These are phyloP conservation scores for Leptographium procerum DNA, from an alignment of 2,329 filamentous ascomycete genomes.

Conservation along the genomic window DNA sequence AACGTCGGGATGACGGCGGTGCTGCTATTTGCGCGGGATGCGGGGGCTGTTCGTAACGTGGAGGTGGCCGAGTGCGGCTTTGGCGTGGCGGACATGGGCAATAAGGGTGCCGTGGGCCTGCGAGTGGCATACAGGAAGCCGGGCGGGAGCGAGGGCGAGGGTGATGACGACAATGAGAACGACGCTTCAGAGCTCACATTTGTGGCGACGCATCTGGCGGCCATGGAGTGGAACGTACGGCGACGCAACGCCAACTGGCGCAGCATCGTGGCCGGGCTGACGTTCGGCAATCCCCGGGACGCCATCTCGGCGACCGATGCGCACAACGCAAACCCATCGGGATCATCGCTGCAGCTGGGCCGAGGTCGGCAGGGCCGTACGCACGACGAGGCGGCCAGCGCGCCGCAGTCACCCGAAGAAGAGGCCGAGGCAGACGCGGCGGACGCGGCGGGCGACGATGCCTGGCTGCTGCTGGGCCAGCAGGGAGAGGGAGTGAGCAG, in stretches of 20 bases:
- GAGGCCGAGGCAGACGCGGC: slow-evolving; percentile 21
- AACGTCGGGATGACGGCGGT: slow-evolving; percentile 86
- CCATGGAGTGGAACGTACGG: slow-evolving; percentile 69
- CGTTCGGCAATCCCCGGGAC: slow-evolving; percentile 52
- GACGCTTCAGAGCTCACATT: slow-evolving; percentile 57
- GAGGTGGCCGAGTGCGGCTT: slow-evolving; percentile 75
- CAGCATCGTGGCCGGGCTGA: slow-evolving; percentile 65
- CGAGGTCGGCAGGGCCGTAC: slow-evolving; percentile 7
- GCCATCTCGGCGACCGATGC: slow-evolving; percentile 14
- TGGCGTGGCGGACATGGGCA: slow-evolving; percentile 79
- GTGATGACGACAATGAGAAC: slow-evolving; percentile 12
- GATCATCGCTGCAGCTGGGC: background rate
- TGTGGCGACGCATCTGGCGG: slow-evolving; percentile 76
- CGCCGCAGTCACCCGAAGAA: slow-evolving; percentile 18
- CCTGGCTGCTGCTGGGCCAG: slow-evolving; percentile 19
- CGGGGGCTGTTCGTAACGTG: slow-evolving; percentile 49
- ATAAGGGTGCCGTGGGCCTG: slow-evolving; percentile 84
- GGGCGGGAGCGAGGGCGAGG: slow-evolving; percentile 17
- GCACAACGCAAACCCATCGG: background rate
- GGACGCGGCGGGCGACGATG: slow-evolving; percentile 16
- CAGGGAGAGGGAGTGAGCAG: background rate
- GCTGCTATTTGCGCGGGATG: slow-evolving; percentile 67
- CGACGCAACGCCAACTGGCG: slow-evolving; percentile 82
- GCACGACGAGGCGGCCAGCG: slow-evolving; percentile 13
- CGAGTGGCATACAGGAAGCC: slow-evolving; percentile 49